These are phyloP conservation scores for Candida montana DNA, from an alignment of 805 yeast genomes.

Conservation along the genomic window DNA sequence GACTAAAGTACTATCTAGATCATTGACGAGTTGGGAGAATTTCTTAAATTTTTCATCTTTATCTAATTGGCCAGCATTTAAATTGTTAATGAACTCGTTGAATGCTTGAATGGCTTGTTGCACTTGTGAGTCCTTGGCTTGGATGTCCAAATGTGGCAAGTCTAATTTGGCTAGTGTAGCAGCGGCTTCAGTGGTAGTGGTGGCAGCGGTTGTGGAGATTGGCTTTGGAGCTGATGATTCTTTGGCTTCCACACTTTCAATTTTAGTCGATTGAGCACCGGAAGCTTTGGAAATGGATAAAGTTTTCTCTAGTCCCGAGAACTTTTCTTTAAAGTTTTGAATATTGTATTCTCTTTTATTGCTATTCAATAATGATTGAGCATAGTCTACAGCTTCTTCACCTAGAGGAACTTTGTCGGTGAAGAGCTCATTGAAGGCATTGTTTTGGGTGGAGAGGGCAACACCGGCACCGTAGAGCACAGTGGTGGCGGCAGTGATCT, in stretches of 20 bases:
- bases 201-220: constrained; percentile 5
- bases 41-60: constrained; percentile 12
- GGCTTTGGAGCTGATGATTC: constrained; percentile 6
- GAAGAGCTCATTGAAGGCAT: constrained; percentile 56
- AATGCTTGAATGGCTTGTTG: constrained; percentile 22
- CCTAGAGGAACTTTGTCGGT: constrained; percentile 62
- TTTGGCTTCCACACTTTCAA: constrained; percentile 23
- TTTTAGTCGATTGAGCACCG: constrained; percentile 31
- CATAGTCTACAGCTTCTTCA: constrained; percentile 44
- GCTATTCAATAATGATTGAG: constrained; percentile 34
- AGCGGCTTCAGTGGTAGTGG: background rate
- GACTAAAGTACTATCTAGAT: constrained; percentile 19
- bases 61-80: constrained; percentile 20
- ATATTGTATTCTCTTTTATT: constrained; percentile 26
- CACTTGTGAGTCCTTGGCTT: constrained; percentile 25
- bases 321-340: constrained; percentile 32
- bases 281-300: constrained; percentile 32
- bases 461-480: constrained; percentile 54
- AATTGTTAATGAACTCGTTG: constrained; percentile 17
- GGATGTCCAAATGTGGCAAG: constrained; percentile 26
- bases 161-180: constrained; percentile 1
- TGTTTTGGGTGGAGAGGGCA: constrained; percentile 49
- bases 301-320: constrained; percentile 34
- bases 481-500: constrained; percentile 28
- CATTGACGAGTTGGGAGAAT: constrained; percentile 12